Percentiles rank a stretch among this genome's conserved stretches.
phyloP scores from a whole-genome alignment of 441 rosid species.

The Gossypium trilobum region DNA sequence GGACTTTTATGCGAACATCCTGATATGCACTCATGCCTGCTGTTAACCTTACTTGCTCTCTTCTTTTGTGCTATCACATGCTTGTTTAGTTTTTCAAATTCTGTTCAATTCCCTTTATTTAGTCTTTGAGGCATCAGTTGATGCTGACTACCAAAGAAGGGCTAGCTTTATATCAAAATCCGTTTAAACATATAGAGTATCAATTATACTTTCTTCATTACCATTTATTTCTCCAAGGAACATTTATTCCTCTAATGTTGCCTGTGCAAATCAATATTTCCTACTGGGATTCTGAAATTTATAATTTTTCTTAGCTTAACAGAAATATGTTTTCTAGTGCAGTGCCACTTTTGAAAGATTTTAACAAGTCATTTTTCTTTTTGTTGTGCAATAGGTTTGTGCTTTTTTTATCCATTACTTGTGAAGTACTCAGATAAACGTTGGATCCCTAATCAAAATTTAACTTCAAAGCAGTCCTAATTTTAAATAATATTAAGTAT shows the following conservation, averaged over 20 bases:
- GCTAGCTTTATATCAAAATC: background rate
- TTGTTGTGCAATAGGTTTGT: background rate
- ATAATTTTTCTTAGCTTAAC: background rate
- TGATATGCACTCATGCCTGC: background rate
- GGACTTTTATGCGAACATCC: background rate
- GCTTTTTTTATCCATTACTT: background rate
- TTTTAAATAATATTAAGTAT: background rate
- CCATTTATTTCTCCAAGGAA: background rate
- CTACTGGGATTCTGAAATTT: background rate
- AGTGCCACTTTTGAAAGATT: background rate
- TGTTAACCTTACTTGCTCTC: background rate
- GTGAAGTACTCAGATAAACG: background rate
- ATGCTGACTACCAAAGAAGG: background rate
- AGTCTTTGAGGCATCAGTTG: background rate
- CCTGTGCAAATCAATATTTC: background rate
- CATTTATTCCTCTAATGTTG: background rate
- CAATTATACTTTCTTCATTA: background rate
- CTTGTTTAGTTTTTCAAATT: constrained; percentile 1
- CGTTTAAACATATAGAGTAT: background rate
- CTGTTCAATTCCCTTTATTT: background rate
- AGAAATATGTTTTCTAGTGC: background rate
- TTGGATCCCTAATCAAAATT: background rate
- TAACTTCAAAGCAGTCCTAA: background rate
- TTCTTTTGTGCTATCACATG: background rate
- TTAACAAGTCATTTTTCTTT: background rate